Percentiles rank a stretch among this genome's conserved stretches.
These are phyloP conservation scores for Magnusiomyces clavatus DNA, from an alignment of 1,139 yeast genomes.

Conservation along the genomic window DNA sequence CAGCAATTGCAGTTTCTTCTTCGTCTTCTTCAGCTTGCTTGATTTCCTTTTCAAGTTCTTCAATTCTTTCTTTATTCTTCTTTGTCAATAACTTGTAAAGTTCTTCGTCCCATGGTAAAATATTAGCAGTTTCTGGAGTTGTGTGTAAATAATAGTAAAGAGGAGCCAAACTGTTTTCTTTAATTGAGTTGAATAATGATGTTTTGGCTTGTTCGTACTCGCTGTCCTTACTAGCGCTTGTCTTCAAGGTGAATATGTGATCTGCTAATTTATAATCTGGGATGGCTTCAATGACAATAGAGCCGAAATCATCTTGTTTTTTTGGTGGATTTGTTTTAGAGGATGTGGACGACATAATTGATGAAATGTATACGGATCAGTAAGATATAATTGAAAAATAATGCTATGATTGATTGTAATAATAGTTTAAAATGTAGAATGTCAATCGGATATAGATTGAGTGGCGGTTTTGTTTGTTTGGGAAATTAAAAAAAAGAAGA, in stretches of 20 bases:
- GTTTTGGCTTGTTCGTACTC: neutral
- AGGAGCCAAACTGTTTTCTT: conserved; percentile 67
- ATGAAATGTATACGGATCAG: too few relatives aligned
- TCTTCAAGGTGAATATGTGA: conserved; percentile 56
- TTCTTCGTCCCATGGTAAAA: conserved; percentile 45
- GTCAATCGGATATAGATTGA: too few relatives aligned
- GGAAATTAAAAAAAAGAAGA: too few relatives aligned
- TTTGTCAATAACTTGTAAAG: conserved; percentile 45
- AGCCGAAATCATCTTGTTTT: conserved; percentile 10
- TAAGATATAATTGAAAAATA: too few relatives aligned
- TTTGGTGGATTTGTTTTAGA: neutral
- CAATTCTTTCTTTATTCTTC: conserved; percentile 49
- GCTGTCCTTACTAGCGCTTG: conserved; percentile 28
- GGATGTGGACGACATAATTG: too few relatives aligned
- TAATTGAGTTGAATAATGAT: conserved; percentile 36
- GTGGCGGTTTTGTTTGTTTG: too few relatives aligned
- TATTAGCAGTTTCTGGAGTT: conserved; percentile 30
- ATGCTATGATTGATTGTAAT: too few relatives aligned
- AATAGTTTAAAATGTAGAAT: too few relatives aligned
- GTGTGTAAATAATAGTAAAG: conserved; percentile 63
- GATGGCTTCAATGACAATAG: conserved; percentile 29
- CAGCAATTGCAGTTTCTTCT: conserved; percentile 76
- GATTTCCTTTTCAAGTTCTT: conserved; percentile 53
- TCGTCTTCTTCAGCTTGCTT: conserved; percentile 80
- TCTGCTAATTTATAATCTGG: conserved; percentile 82